Evolutionary conservation across 1,139 yeast genomes (phyloP), one percentile per base, ranked within the genome.

Genomic region (Pichia norvegensis): DNA sequence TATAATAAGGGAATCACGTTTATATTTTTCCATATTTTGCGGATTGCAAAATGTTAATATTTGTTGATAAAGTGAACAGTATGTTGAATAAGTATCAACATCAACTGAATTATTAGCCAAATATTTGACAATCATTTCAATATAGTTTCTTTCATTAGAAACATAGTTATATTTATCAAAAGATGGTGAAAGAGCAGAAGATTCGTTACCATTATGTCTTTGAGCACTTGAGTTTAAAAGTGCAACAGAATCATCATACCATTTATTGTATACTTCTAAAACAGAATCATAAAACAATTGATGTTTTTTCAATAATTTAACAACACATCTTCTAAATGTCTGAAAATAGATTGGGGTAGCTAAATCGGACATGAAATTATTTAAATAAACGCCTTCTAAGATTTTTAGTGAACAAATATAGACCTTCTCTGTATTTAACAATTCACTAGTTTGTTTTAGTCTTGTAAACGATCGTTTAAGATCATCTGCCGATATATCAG

Each of bases 341-440:
- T 65, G 51, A 14, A 64, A 54, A 14, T 67, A 67, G 4, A 61
- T 52, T 38, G 66, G 67, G 5, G 55, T 49, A 2, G 51, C 45
- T 17, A 52, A 53, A 21, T 54, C 57, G 16, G 54, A 55, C 25
- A 61, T 51, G 33, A 70, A 53, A 5, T 71, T 67, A 23, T 65
- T 67, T 6, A 71, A 52, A 52, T 73, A 73, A 45, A 58, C 66
- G 27, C 55, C 65, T 5, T 67, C 61, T 13, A 77, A 59, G 46
- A 73, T 58, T 35, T 64, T 64, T 40, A 78, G 56, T 2, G 73
- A 70, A 35, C 66, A 63, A 16, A 75, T 57, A 52, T 75, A 78
- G 1, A 60, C 62, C 25, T 65, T 66, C 55, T 78, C 83, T 17
- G 76, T 75, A 10, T 66, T 67, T 0, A 70, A 45, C 2, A 78